These are phyloP conservation scores for Luffa aegyptiaca DNA, from an alignment of 306 rosid species.

Conservation along the genomic window DNA sequence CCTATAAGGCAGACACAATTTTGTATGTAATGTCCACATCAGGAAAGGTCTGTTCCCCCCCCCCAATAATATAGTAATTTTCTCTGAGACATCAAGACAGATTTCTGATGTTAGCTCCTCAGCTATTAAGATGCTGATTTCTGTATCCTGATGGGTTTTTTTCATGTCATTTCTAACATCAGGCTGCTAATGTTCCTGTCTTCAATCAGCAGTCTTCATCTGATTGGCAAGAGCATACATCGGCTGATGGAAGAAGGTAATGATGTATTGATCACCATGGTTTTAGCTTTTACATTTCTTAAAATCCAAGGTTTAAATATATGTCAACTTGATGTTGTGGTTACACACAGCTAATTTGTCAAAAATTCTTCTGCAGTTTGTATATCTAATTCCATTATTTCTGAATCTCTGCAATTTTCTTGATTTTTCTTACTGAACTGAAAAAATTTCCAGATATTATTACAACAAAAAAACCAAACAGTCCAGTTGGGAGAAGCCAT, in stretches of 20 bases:
- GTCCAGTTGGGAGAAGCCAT: conserved; percentile 97
- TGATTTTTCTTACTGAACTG: background rate
- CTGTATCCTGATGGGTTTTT: conserved; percentile 9
- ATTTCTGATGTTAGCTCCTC: background rate
- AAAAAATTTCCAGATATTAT: conserved; percentile 48
- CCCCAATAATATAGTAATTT: background rate
- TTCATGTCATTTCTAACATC: conserved; percentile 22
- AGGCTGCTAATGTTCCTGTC: conserved; percentile 38
- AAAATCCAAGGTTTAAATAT: background rate
- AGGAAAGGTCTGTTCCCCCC: background rate
- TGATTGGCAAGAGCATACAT: conserved; percentile 97
- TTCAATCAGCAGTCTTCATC: conserved; percentile 45
- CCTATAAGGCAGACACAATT: background rate
- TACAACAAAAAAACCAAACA: conserved; percentile 87
- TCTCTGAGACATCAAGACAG: background rate
- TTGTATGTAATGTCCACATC: background rate
- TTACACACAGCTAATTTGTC: background rate
- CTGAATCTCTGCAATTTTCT: conserved; percentile 7
- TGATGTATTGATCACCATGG: background rate
- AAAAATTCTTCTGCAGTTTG: background rate
- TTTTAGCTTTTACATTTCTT: background rate
- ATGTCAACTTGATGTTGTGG: background rate
- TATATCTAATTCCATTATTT: background rate
- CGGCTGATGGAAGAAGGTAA: conserved; percentile 93
- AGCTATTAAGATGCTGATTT: conserved; percentile 11